Conservation (phyloP, 2,329 filamentous ascomycete species). For the Penicillium sp. region DNA sequence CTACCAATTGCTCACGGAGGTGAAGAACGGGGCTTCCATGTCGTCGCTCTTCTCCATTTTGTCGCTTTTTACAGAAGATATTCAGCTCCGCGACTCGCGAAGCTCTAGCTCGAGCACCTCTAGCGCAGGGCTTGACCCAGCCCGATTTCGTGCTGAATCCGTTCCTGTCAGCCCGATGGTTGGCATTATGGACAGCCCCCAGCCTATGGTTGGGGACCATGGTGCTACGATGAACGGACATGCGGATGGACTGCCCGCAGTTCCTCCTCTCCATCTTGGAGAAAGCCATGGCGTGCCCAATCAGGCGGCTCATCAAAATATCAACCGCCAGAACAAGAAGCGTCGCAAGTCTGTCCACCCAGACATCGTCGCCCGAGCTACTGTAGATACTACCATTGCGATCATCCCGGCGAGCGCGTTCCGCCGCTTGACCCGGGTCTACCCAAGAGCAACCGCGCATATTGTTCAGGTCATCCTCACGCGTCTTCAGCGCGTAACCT, state of each 20-base stretch:
- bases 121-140: conserved; percentile 32
- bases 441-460: conserved; percentile 93
- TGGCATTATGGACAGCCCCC: conserved; percentile 31
- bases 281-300: conserved; percentile 33
- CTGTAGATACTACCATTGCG: conserved; percentile 95
- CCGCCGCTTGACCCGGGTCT: conserved; percentile 84
- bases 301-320: conserved; percentile 29
- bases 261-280: conserved; percentile 77
- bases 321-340: conserved; percentile 32
- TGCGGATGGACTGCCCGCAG: conserved; percentile 54
- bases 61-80: conserved; percentile 93
- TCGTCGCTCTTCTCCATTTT: conserved; percentile 97
- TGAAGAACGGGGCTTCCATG: conserved; percentile 97
- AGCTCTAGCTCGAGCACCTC: conserved; percentile 50
- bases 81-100: conserved; percentile 71
- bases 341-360: conserved; percentile 77
- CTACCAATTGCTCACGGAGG: conserved; percentile 94
- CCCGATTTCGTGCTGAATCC: conserved; percentile 38
- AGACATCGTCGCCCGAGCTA: conserved; percentile 94
- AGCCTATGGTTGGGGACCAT: conserved; percentile 23
- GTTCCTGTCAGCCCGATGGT: conserved; percentile 40
- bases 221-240: conserved; percentile 23
- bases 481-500: conserved; percentile 87
- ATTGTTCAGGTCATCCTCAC: conserved; percentile 98
- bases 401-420: conserved; percentile 98